phyloP scores from a whole-genome alignment of 139 green algal genomes.

The Diplosphaera chodatii region DNA sequence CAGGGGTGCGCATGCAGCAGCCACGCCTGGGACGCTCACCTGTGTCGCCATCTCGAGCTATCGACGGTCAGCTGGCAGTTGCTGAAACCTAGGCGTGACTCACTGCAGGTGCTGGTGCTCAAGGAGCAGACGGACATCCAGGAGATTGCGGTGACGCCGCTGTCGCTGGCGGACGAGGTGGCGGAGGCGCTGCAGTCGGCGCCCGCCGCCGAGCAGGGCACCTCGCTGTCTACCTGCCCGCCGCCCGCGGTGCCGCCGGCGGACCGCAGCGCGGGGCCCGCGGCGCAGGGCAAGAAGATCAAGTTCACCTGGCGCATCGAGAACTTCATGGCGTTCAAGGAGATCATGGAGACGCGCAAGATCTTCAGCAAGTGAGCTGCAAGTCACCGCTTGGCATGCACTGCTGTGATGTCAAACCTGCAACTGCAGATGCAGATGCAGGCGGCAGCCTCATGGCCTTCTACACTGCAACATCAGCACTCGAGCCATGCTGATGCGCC shows the following conservation, averaged over 20 bases:
- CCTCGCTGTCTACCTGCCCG: neutral
- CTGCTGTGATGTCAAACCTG: no score
- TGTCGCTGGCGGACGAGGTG: constrained; percentile 9
- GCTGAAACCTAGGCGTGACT: no score
- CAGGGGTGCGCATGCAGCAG: no score
- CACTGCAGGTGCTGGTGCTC: constrained; percentile 44
- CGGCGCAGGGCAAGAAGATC: constrained; percentile 4
- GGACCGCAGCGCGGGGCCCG: constrained; percentile 3
- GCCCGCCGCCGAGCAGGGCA: neutral
- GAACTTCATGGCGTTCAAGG: constrained; percentile 64
- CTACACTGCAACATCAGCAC: no score
- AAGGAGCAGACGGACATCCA: constrained; percentile 39
- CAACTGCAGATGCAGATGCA: no score
- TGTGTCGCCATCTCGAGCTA: no score
- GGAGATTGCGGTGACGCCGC: constrained; percentile 10
- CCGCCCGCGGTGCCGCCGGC: constrained; percentile 1
- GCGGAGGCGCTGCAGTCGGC: neutral
- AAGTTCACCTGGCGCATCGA: constrained; percentile 62
- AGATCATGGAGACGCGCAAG: constrained; percentile 71
- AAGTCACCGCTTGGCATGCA: neutral
- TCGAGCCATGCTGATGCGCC: neutral
- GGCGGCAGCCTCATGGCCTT: no score
- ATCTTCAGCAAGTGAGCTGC: constrained; percentile 54
- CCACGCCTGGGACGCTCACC: no score
- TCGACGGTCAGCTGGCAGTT: no score